Base-by-base conservation (phyloP, 2,329 filamentous ascomycete species). In the Trichoderma polysporum region DNA sequence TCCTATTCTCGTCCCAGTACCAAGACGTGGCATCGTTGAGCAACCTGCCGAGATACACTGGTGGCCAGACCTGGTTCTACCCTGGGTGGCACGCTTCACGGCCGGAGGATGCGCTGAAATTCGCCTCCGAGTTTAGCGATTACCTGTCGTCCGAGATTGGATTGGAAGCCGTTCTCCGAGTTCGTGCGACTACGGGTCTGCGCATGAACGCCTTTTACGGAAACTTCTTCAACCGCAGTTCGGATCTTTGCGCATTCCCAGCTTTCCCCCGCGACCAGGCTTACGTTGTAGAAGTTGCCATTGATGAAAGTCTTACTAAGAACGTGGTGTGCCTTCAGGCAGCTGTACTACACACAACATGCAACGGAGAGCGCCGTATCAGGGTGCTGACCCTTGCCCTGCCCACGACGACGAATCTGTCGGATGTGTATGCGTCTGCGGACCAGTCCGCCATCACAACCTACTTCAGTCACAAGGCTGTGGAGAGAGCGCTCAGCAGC, bases 171-270 rank as follows among this genome's bases (percentile, higher is more conserved):
- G 95, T 99, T 41, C 89, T 99, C 66, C 91, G 95, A 76, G 95
- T 99, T 45, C 90, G 95, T 71, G 95, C 95, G 19, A 97, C 94
- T 2, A 98, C 94, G 27, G 95, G 95, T 61, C 82, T 99, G 68
- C 89, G 95, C 63, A 98, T 98, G 91, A 97, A 90, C 81, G 94
- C 94, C 2, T 99, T 99, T 81, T 99, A 98, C 79, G 95, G 95
- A 72, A 99, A 99, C 82, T 99, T 99, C 81, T 99, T 99, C 85
- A 99, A 98, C 83, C 88, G 95, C 73, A 97, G 93, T 77, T 97
- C 94, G 17, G 95, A 99, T 81, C 88, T 99, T 35, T 98, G 95
- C 78, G 95, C 95, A 13, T 99, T 99, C 85, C 95, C 95, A 1
- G 94, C 95, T 0, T 98, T 99, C 84, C 95, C 95, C 35, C 90